Base-by-base conservation (phyloP, 2,329 filamentous ascomycete species). In the Sarocladium brachiariae region DNA sequence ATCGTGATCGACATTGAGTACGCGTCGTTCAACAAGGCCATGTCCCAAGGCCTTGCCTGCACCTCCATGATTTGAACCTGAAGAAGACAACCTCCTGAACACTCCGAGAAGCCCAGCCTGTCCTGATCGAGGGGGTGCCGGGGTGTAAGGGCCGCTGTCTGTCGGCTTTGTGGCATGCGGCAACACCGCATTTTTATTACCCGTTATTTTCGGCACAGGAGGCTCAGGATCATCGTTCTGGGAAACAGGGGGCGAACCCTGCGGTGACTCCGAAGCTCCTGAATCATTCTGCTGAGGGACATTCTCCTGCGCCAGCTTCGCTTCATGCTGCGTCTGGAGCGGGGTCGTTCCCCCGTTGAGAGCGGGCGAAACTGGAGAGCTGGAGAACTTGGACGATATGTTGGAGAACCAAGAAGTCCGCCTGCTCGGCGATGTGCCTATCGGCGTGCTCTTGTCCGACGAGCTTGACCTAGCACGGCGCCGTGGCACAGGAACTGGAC, bases 371-470 rank as follows among this genome's bases (percentile, higher is more conserved):
- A 55, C 64, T 55, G 76, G 66, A 16, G 72, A 72, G 24, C 81
- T 83, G 2, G 87, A 90, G 70, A 97, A 96, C 65, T 95, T 96
- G 57, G 89, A 92, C 56, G 89, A 95, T 57, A 97, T 82, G 62
- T 83, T 96, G 51, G 88, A 89, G 61, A 97, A 91, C 93, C 93
- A 99, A 13, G 91, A 96, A 55, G 83, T 84, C 56, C 89, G 79
- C 50, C 81, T 75, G 41, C 81, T 75, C 41, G 73, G 70, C 7
- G 71, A 66, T 2, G 71, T 67, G 33, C 51, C 53, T n/a, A 47
- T 30, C 4, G 68, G 61, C 51, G 63, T 58, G 51, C 58, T 56
- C 52, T 63, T 68, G 9, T 70, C 68, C 54, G 65, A 57, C n/a
- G 67, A 70, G 23, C 59, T 57, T 10, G 67, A 68, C 45, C 67